Conservation (phyloP, 805 yeast species). For the Cyberlindnera samutprakarnensis region DNA sequence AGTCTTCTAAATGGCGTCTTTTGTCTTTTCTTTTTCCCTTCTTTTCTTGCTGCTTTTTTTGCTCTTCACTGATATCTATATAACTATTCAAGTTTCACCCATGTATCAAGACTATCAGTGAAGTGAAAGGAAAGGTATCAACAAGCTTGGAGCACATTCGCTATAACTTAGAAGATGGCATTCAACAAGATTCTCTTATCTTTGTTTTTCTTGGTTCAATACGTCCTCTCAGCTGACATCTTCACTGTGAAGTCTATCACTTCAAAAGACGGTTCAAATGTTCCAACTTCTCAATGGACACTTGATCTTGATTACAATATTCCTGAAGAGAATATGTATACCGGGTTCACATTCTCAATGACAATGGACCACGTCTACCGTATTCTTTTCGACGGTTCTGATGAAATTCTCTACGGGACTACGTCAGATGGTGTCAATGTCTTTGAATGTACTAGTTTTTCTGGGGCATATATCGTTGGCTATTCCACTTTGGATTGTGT, state of each 20-base stretch:
- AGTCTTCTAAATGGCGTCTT: too few relatives aligned
- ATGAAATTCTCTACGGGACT: conserved; percentile 14
- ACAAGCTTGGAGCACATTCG: too few relatives aligned
- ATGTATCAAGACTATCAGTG: too few relatives aligned
- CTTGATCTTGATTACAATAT: conserved; percentile 24
- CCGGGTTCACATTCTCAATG: conserved; percentile 17
- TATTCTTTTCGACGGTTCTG: conserved; percentile 23
- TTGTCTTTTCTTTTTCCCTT: too few relatives aligned
- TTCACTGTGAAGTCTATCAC: conserved; percentile 5
- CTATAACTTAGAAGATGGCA: too few relatives aligned
- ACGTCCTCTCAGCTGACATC: conserved; percentile 3
- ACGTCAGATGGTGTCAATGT: conserved; percentile 20
- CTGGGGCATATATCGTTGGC: conserved; percentile 26
- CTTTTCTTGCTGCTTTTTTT: too few relatives aligned
- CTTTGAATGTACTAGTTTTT: conserved; percentile 25
- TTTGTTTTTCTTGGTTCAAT: conserved; percentile 4
- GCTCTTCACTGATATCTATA: too few relatives aligned
- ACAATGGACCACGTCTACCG: conserved; percentile 27
- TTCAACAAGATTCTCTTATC: too few relatives aligned
- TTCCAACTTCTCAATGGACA: conserved; percentile 28
- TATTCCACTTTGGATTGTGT: conserved; percentile 25
- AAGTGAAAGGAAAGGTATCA: too few relatives aligned
- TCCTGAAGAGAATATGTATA: conserved; percentile 16
- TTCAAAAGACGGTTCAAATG: conserved; percentile 6
- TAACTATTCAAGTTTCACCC: too few relatives aligned